Conservation (phyloP, 2,329 filamentous ascomycete genomes). For the Trichoderma gracile region DNA sequence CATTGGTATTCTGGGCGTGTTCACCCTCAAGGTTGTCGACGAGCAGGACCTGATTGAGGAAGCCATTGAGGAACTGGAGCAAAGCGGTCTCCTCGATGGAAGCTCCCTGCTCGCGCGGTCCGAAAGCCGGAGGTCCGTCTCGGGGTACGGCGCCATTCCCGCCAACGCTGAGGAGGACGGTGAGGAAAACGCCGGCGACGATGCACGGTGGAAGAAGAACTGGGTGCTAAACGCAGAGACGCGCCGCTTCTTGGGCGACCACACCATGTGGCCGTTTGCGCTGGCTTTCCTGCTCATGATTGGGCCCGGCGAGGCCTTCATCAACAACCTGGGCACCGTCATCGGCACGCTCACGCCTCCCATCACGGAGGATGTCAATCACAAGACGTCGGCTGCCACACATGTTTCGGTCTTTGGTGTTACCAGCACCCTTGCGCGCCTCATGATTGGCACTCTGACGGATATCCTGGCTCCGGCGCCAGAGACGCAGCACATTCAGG, state of each 20-base stretch:
- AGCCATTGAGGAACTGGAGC: slow-evolving; percentile 85
- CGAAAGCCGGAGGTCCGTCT: slow-evolving; percentile 60
- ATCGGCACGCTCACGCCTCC: slow-evolving; percentile 79
- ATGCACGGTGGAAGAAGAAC: slow-evolving; percentile 71
- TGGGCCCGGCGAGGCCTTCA: slow-evolving; percentile 94
- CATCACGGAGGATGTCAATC: slow-evolving; percentile 43
- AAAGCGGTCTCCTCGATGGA: slow-evolving; percentile 77
- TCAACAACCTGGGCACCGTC: slow-evolving; percentile 95
- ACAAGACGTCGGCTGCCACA: slow-evolving; percentile 68
- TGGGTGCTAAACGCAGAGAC: slow-evolving; percentile 94
- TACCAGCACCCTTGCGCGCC: slow-evolving; percentile 84
- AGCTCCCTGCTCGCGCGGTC: slow-evolving; percentile 67
- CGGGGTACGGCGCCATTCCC: slow-evolving; percentile 66
- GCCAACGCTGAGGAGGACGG: slow-evolving; percentile 49
- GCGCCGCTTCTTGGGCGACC: slow-evolving; percentile 76
- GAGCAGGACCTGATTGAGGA: slow-evolving; percentile 87
- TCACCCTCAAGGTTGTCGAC: slow-evolving; percentile 76
- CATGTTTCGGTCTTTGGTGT: slow-evolving; percentile 92
- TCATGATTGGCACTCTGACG: slow-evolving; percentile 86
- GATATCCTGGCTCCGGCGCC: slow-evolving; percentile 77
- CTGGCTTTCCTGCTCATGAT: slow-evolving; percentile 89
- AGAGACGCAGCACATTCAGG: slow-evolving; percentile 58
- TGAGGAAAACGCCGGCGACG: slow-evolving; percentile 46
- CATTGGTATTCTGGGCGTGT: slow-evolving; percentile 71
- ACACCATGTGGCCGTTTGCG: slow-evolving; percentile 94